Base-by-base conservation (phyloP, 129 eudicot genomes). In the Silybum marianum region DNA sequence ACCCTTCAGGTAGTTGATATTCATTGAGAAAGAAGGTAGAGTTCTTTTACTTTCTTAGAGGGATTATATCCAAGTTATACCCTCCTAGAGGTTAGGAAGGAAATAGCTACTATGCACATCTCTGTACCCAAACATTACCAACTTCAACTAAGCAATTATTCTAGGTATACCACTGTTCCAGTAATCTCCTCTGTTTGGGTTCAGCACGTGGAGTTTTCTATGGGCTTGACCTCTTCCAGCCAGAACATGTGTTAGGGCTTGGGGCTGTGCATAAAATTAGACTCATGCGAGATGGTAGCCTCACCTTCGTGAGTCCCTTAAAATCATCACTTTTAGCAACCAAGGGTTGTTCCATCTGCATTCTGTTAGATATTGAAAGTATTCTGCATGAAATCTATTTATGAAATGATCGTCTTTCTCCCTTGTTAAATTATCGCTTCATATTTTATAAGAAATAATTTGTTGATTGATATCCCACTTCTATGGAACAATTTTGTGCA, bases 401-500 rank as follows among this genome's bases (percentile, higher is more conserved):
- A 39, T 19, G 32, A 23, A 13, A 46, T 18, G 23, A 13, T 25
- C 25, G 67, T 46, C 40, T 46, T 30, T 6, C 44, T 74, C 25
- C 16, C 24, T 51, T 30, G 18, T 36, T 75, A 28, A 54, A 7
- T 60, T 60, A 60, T n/a, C n/a, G n/a, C n/a, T n/a, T n/a, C n/a
- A n/a, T n/a, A n/a, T n/a, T n/a, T n/a, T n/a, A n/a, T n/a, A 58
- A 58, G 12, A n/a, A 75, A 75, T 54, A 54, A 26, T 58, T 76
- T 11, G 80, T 76, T 12, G 9, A 62, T 40, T 76, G 51, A 22
- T 23, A 36, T 21, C 21, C 32, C 34, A 7, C 22, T 32, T 60
- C 14, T 58, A 21, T 76, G 9, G 58, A 30, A 58, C 38, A 19
- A 0, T 32, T 76, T 62, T 62, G n/a, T 32, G 71, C 51, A 32